Evolutionary conservation across 1,284 basidiomycete species (phyloP).

Genomic region (Tilletia setariae): DNA sequence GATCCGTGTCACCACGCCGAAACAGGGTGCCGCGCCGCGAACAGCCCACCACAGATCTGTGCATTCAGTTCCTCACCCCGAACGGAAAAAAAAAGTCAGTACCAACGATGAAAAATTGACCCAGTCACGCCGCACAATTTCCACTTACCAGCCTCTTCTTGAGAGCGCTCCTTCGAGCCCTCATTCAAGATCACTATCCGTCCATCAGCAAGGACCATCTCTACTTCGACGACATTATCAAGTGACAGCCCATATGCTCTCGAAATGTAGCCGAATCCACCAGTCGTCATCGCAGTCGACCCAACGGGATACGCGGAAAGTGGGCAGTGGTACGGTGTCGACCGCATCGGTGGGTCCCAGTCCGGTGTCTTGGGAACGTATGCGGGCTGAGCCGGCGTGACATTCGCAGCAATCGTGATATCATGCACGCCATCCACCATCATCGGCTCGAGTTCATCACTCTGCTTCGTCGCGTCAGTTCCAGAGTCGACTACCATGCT

Average conservation of each 20-base stretch:
- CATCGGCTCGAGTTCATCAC: too few species aligned
- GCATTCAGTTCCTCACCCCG: background rate
- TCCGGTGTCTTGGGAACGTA: background rate
- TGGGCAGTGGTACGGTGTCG: conserved; percentile 40
- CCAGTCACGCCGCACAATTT: too few species aligned
- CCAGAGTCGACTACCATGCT: too few species aligned
- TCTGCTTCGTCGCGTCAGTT: too few species aligned
- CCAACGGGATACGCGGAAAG: conserved; percentile 62
- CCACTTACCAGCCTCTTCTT: conserved; percentile 44
- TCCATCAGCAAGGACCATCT: conserved; percentile 50
- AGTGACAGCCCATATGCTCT: conserved; percentile 69
- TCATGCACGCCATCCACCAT: too few species aligned
- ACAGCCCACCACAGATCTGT: conserved; percentile 77
- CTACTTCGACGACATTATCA: conserved; percentile 44
- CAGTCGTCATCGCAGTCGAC: conserved; percentile 75
- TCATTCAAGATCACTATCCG: conserved; percentile 40
- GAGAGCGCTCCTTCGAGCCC: conserved; percentile 29
- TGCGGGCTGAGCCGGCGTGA: too few species aligned
- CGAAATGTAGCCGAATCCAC: conserved; percentile 83
- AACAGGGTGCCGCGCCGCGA: conserved; percentile 75
- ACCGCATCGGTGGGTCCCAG: conserved; percentile 8
- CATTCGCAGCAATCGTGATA: too few species aligned
- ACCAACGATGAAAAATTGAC: too few species aligned
- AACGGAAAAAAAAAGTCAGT: background rate
- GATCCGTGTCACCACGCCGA: conserved; percentile 82